These are phyloP conservation scores for Clitopilus hobsonii DNA, from an alignment of 768 basidiomycete genomes.

Conservation along the genomic window DNA sequence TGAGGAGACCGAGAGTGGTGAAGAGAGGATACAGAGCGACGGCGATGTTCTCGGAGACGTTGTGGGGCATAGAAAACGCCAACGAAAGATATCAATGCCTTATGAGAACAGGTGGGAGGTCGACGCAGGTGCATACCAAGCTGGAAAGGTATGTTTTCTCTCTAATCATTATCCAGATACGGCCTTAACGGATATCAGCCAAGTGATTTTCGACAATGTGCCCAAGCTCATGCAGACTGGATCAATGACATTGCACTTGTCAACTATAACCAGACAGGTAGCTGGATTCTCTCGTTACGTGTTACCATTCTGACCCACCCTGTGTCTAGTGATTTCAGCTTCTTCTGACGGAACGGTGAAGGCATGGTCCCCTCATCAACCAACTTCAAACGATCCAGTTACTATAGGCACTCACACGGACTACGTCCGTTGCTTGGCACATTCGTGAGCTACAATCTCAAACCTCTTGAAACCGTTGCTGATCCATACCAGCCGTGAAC, in stretches of 20 bases:
- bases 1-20: conserved; percentile 61
- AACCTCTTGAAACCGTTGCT: conserved; percentile 9
- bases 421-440: conserved; percentile 77
- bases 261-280: conserved; percentile 86
- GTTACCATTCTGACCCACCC: conserved; percentile 5
- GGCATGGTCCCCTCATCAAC: conserved; percentile 85
- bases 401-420: conserved; percentile 75
- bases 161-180: no score
- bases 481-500: conserved; percentile 52
- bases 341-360: conserved; percentile 95
- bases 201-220: conserved; percentile 78
- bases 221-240: conserved; percentile 93
- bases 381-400: conserved; percentile 52
- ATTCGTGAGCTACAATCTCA: conserved; percentile 45
- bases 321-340: conserved; percentile 69
- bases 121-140: conserved; percentile 48
- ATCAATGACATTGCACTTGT: conserved; percentile 91
- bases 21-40: conserved; percentile 54
- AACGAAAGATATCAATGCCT: conserved; percentile 39
- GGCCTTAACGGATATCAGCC: no score
- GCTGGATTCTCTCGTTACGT: conserved; percentile 15
- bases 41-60: conserved; percentile 80
- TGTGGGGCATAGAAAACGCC: conserved; percentile 24
- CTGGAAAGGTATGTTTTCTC: conserved; percentile 39
- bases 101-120: conserved; percentile 80